These are phyloP conservation scores for Penicillium bialowiezense DNA, from an alignment of 495 filamentous ascomycete genomes.

Conservation along the genomic window DNA sequence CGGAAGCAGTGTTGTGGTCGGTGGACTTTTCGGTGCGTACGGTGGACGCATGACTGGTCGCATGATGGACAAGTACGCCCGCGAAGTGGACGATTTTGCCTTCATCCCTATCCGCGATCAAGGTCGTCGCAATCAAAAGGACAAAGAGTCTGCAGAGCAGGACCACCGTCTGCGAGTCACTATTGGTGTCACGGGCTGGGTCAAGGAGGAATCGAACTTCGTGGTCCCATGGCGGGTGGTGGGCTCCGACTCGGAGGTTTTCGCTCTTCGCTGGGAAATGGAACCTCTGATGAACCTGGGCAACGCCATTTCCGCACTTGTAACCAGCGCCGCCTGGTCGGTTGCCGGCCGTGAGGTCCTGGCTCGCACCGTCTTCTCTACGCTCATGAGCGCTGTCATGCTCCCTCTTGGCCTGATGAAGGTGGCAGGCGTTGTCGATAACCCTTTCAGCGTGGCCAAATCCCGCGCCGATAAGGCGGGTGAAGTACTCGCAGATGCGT, in stretches of 20 bases:
- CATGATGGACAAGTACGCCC: conserved; percentile 84
- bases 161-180: conserved; percentile 75
- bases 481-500: conserved; percentile 75
- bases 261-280: conserved; percentile 81
- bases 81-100: conserved; percentile 84
- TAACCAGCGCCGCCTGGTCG: conserved; percentile 74
- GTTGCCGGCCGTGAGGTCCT: conserved; percentile 75
- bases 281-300: conserved; percentile 76
- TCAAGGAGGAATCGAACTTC: conserved; percentile 68
- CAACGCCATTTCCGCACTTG: conserved; percentile 65
- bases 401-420: conserved; percentile 80
- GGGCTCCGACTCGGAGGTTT: conserved; percentile 67
- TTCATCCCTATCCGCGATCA: conserved; percentile 69
- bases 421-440: conserved; percentile 78
- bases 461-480: conserved; percentile 85
- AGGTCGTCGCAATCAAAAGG: conserved; percentile 38
- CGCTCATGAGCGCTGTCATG: conserved; percentile 63
- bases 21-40: conserved; percentile 85
- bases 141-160: conserved; percentile 44
- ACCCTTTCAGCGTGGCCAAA: conserved; percentile 83
- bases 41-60: conserved; percentile 79
- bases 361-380: conserved; percentile 72
- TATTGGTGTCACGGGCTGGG: conserved; percentile 80
- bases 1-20: conserved; percentile 72
- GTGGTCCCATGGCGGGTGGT: conserved; percentile 73